These are phyloP conservation scores for Zasmidium cellare DNA, from an alignment of 2,329 filamentous ascomycete genomes.

Conservation along the genomic window DNA sequence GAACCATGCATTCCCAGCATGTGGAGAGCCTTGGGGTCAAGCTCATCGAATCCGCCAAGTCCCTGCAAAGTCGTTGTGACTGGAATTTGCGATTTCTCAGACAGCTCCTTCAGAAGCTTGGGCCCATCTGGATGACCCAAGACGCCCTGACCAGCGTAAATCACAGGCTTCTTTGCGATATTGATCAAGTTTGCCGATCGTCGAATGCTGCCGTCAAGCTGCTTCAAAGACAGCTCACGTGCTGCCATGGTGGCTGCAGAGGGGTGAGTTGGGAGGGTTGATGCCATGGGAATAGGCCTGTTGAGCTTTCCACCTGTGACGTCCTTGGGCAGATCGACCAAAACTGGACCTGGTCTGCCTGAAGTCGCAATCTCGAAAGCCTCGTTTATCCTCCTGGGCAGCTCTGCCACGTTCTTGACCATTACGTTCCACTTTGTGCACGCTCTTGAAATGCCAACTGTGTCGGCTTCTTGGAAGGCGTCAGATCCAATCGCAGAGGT, in stretches of 20 bases:
- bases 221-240: constrained; percentile 68
- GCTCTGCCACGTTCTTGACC: constrained; percentile 92
- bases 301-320: constrained; percentile 83
- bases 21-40: constrained; percentile 90
- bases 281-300: constrained; percentile 78
- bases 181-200: constrained; percentile 83
- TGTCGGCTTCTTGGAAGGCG: constrained; percentile 95
- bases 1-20: constrained; percentile 99
- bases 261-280: constrained; percentile 72
- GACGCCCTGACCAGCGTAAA: constrained; percentile 92
- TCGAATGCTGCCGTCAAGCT: constrained; percentile 71
- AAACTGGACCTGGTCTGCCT: constrained; percentile 87
- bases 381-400: constrained; percentile 92
- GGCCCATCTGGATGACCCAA: constrained; percentile 78
- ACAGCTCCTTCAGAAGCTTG: constrained; percentile 76
- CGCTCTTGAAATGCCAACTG: constrained; percentile 87
- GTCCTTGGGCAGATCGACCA: constrained; percentile 96
- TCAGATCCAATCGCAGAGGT: constrained; percentile 91
- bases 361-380: constrained; percentile 97
- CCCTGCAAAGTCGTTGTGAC: constrained; percentile 96
- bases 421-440: constrained; percentile 99
- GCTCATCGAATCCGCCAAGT: constrained; percentile 87
- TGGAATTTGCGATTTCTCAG: constrained; percentile 86
- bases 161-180: constrained; percentile 86
- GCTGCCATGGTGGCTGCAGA: constrained; percentile 84